Conservation (phyloP, 1,284 basidiomycete genomes). For the Microbotryum silenes-acaulis region DNA sequence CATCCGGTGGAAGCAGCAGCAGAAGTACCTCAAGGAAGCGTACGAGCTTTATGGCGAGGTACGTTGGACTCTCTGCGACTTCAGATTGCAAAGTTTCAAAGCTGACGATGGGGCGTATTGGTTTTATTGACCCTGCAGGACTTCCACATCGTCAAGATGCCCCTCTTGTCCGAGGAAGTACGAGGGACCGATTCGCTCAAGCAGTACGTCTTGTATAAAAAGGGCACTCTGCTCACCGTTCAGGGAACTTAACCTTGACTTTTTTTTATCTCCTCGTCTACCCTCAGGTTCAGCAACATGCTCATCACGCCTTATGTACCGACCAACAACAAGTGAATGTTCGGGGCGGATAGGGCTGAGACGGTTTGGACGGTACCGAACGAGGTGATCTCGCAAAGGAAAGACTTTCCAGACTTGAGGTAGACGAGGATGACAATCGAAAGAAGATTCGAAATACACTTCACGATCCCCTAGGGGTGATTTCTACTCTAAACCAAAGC, state of each 20-base stretch:
- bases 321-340: too few relatives aligned
- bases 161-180: constrained; percentile 92
- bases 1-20: constrained; percentile 94
- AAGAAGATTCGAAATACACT: too few relatives aligned
- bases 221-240: background rate
- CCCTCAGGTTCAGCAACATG: constrained; percentile 35
- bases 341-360: too few relatives aligned
- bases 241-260: background rate
- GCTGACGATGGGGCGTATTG: background rate
- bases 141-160: constrained; percentile 89
- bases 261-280: background rate
- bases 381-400: too few relatives aligned
- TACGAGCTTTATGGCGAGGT: constrained; percentile 67
- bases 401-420: too few relatives aligned
- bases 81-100: too few relatives aligned
- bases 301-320: constrained; percentile 33
- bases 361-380: too few relatives aligned
- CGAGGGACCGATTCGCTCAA: constrained; percentile 87
- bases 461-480: too few relatives aligned
- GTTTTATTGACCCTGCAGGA: constrained; percentile 49
- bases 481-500: too few relatives aligned
- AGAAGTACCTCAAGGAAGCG: constrained; percentile 88
- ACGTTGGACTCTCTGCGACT: background rate
- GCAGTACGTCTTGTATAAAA: constrained; percentile 46
- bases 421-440: too few relatives aligned